Conservation (phyloP, 208 protist genomes). For the Acanthamoeba castellanii region DNA sequence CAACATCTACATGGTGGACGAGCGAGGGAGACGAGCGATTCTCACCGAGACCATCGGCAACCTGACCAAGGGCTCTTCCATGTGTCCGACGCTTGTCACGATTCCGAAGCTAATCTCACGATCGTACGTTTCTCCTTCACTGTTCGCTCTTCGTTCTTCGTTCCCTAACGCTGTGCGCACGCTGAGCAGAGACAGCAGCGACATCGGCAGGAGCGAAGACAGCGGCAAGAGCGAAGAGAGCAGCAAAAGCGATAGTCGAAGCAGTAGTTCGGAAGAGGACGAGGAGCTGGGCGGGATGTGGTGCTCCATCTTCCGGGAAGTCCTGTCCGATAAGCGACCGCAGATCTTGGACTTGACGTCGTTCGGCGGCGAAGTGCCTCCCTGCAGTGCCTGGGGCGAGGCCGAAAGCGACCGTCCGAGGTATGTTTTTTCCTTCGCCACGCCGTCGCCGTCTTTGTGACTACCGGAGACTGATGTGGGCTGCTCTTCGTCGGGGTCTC, state of each 20-base stretch:
- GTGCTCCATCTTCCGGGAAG: slow-evolving; percentile 33
- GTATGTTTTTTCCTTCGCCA: background rate
- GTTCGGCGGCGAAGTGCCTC: slow-evolving; percentile 9
- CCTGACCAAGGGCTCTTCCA: background rate
- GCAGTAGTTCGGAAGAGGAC: background rate
- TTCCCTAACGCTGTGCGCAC: background rate
- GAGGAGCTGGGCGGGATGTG: slow-evolving; percentile 8
- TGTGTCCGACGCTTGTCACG: slow-evolving; percentile 7
- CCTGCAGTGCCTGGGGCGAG: background rate
- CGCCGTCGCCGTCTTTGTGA: background rate
- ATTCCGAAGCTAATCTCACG: background rate
- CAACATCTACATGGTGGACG: slow-evolving; percentile 32
- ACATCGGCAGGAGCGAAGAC: background rate
- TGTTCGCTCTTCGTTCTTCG: background rate
- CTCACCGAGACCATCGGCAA: background rate
- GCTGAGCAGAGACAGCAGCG: background rate
- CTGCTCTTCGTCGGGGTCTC: background rate
- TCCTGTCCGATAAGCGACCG: background rate
- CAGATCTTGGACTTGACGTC: background rate
- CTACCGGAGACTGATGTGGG: background rate
- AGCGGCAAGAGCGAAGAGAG: background rate
- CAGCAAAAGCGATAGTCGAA: background rate
- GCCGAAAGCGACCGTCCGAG: background rate
- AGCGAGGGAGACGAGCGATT: background rate
- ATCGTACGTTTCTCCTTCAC: background rate